Base-by-base conservation (phyloP, 441 rosid genomes). In the Bocquillonia castaneifolia region DNA sequence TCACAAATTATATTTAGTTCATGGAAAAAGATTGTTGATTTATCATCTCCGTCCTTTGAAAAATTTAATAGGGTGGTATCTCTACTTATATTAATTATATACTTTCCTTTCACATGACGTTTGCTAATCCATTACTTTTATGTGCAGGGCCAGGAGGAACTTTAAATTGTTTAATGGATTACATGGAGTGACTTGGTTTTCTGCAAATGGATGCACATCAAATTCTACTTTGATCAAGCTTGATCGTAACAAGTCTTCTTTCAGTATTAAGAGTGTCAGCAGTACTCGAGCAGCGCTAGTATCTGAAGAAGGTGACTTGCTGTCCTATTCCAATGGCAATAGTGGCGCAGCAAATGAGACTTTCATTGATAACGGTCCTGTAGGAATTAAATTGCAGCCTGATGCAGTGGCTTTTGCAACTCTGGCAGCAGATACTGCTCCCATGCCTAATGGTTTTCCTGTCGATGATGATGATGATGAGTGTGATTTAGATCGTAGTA, bases 401-500 rank as follows among this genome's bases (percentile, higher is more conserved):
- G 86, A 85, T 79, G 77, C 84, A 3, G 39, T 74, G 57, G 79
- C 77, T 14, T 76, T 84, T 42, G 88, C 80, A 77, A 69, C 81
- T 3, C 79, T 86, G 69, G 67, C 83, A 18, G 83, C 87, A 13
- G 88, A 83, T 66, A 71, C 84, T n/a, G 79, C 80, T 61, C 53
- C 83, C 66, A 59, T 63, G 63, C 39, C 75, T 54, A 76, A 68
- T 76, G 83, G 77, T 57, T 87, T 86, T 40, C 31, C 81, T 22
- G 1, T 72, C 50, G 47, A 42, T 42, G 47, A 42, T 42, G 85
- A 82, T 51, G 77, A 78, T 78, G 92, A 85, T 75, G 96, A 82
- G 39, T 85, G 57, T 80, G 91, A 91, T 67, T 75, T 81, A 79
- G 97, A 93, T 76, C 65, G 54, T 18, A 94, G 96, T 22, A 86